Conservation (phyloP, 2,329 filamentous ascomycete species). For the Exophiala oligosperma region DNA sequence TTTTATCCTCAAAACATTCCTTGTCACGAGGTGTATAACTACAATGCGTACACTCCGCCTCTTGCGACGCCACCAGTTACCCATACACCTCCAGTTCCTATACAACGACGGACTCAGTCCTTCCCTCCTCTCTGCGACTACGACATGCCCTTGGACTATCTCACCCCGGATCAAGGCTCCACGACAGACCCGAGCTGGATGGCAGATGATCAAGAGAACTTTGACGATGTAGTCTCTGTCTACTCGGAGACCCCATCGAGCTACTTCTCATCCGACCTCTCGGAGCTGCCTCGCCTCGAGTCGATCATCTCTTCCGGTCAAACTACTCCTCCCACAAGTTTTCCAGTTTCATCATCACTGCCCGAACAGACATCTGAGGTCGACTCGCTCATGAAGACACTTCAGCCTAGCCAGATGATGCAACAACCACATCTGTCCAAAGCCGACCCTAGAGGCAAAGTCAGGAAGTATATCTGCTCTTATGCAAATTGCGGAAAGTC, state of each 20-base stretch:
- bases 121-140: constrained; percentile 17
- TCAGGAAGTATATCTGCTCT: constrained; percentile 69
- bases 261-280: constrained; percentile 24
- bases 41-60: constrained; percentile 12
- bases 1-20: constrained; percentile 25
- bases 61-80: constrained; percentile 5
- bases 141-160: constrained; percentile 16
- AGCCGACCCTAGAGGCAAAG: constrained; percentile 29
- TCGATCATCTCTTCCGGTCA: constrained; percentile 20
- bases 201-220: constrained; percentile 19
- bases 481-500: constrained; percentile 74
- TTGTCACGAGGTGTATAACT: constrained; percentile 20
- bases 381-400: constrained; percentile 84
- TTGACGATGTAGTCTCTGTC: constrained; percentile 25
- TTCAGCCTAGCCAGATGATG: constrained; percentile 56
- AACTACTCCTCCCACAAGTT: constrained; percentile 12
- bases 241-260: constrained; percentile 29
- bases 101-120: constrained; percentile 20
- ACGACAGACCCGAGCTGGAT: constrained; percentile 19
- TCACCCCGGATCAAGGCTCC: constrained; percentile 7
- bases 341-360: constrained; percentile 3
- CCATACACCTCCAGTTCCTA: constrained; percentile 6
- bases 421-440: constrained; percentile 31
- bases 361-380: constrained; percentile 56
- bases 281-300: constrained; percentile 18